phyloP scores from a whole-genome alignment of 805 yeast genomes.

The Candida krabiensis region DNA sequence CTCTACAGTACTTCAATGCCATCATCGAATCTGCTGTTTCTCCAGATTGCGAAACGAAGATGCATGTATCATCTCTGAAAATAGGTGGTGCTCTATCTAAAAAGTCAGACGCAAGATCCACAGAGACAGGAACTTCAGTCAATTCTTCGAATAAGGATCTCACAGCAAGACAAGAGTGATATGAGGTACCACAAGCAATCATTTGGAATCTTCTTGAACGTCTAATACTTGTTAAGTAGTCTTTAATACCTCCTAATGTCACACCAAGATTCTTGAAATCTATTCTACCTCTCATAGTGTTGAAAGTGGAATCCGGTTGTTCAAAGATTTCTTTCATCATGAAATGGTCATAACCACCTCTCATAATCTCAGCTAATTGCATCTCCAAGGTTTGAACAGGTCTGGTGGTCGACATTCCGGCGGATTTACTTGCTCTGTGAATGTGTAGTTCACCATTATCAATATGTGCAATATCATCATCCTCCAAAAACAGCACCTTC shows the following conservation, averaged over 20 bases:
- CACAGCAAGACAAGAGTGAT: conserved; percentile 97
- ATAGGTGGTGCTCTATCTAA: conserved; percentile 95
- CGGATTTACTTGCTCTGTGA: conserved; percentile 89
- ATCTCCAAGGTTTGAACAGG: conserved; percentile 94
- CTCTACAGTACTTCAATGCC: conserved; percentile 92
- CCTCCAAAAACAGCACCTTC: conserved; percentile 94
- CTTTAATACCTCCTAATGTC: conserved; percentile 85
- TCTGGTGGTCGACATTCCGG: conserved; percentile 89
- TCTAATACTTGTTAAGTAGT: conserved; percentile 83
- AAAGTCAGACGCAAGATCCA: conserved; percentile 92
- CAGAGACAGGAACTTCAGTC: conserved; percentile 90
- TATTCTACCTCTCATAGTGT: conserved; percentile 99
- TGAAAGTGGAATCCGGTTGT: conserved; percentile 97
- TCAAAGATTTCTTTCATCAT: conserved; percentile 99
- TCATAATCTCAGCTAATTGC: conserved; percentile 97
- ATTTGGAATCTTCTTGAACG: conserved; percentile 93
- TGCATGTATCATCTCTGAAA: conserved; percentile 96
- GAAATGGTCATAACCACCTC: conserved; percentile 93
- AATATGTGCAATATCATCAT: conserved; percentile 97
- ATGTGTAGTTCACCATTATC: conserved; percentile 98
- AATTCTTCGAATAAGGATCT: conserved; percentile 95
- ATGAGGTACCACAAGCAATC: conserved; percentile 99
- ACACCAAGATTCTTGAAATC: conserved; percentile 81
- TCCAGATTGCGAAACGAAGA: conserved; percentile 98
- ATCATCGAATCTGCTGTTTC: conserved; percentile 98